Percentiles rank a stretch among this genome's conserved stretches.
Evolutionary conservation across 2,329 filamentous ascomycete species (phyloP).

Genomic region (Pestalotiopsis sp.): DNA sequence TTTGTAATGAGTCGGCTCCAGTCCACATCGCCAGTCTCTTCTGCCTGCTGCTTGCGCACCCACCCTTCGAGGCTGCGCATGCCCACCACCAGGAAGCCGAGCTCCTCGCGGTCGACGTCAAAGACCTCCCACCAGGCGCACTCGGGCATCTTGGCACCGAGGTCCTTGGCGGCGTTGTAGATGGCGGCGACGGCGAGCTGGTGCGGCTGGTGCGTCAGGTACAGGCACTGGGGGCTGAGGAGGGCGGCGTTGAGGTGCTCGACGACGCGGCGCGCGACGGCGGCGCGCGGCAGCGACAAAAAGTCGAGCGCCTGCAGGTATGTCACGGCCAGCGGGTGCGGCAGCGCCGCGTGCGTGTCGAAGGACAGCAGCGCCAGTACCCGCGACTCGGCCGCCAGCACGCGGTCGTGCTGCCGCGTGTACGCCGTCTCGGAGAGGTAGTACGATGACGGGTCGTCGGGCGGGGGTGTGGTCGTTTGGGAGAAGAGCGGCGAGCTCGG

Average conservation of each 20-base stretch:
- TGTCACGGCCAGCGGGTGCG: constrained; percentile 84
- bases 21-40: constrained; percentile 52
- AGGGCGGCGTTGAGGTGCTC: constrained; percentile 85
- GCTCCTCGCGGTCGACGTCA: constrained; percentile 90
- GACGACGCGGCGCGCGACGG: constrained; percentile 67
- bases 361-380: constrained; percentile 80
- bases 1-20: constrained; percentile 58
- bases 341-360: constrained; percentile 81
- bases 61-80: constrained; percentile 79
- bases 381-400: constrained; percentile 76
- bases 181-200: constrained; percentile 85
- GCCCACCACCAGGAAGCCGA: constrained; percentile 88
- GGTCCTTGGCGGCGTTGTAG: constrained; percentile 83
- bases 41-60: constrained; percentile 57
- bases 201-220: constrained; percentile 88
- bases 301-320: constrained; percentile 90
- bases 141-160: constrained; percentile 76
- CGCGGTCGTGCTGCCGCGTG: constrained; percentile 60
- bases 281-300: constrained; percentile 45
- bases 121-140: constrained; percentile 98
- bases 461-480: constrained; percentile 31
- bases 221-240: constrained; percentile 84
- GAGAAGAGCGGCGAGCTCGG: constrained; percentile 58
- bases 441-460: constrained; percentile 54
- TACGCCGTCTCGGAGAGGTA: constrained; percentile 77